Percentiles rank a stretch among this genome's conserved stretches.
Conservation (phyloP, 129 eudicot genomes). For the Arctium lappa region DNA sequence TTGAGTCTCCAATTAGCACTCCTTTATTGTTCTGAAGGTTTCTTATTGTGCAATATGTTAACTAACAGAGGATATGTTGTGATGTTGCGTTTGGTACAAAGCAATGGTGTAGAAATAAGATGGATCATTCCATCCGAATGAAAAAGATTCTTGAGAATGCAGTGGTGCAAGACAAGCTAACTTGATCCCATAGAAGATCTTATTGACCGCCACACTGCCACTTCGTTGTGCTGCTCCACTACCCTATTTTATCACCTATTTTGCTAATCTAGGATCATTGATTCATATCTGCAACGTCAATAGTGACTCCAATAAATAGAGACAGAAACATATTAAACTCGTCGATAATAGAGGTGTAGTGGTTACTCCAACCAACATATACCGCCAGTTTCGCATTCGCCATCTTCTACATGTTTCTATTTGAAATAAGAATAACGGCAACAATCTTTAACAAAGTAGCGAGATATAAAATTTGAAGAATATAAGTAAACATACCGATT, state of each 20-base stretch:
- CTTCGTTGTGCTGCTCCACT: background rate
- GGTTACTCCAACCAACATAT: background rate
- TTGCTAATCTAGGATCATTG: too few species aligned
- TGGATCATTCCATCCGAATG: background rate
- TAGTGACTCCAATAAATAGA: background rate
- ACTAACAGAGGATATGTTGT: background rate
- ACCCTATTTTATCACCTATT: background rate
- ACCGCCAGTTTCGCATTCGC: background rate
- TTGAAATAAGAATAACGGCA: too few species aligned
- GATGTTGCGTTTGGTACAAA: background rate
- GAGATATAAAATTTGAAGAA: too few species aligned
- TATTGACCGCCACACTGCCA: too few species aligned
- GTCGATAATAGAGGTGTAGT: background rate
- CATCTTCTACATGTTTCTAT: too few species aligned
- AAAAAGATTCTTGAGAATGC: too few species aligned
- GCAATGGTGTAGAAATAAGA: background rate
- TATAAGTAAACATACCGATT: too few species aligned
- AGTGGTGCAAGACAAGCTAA: too few species aligned
- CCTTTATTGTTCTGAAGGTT: background rate
- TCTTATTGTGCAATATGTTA: background rate
- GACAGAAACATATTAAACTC: too few species aligned
- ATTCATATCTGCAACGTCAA: too few species aligned
- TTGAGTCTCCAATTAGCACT: background rate
- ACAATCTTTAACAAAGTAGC: background rate
- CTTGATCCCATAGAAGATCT: too few species aligned